Base-by-base conservation (phyloP, 805 yeast species). In the Candida peoriensis region DNA sequence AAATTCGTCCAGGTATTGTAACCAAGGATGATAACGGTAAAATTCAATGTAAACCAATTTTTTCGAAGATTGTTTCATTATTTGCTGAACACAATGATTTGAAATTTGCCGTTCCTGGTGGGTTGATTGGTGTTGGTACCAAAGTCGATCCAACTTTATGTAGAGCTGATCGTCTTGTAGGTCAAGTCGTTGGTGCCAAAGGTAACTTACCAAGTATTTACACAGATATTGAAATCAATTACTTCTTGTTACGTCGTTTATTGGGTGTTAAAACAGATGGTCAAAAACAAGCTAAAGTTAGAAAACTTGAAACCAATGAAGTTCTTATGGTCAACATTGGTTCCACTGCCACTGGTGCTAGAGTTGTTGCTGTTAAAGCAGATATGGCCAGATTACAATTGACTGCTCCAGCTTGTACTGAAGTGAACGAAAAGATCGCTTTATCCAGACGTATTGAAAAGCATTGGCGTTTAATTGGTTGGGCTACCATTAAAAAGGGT, bases 31-130 rank as follows among this genome's bases (percentile, higher is more conserved):
- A 86, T 54, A 77, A 74, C 45, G 77, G 77, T 43, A 85, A 83
- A 63, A 85, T 90, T 53, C 95, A 83, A 69, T 89, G 97, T 73
- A 84, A 82, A 62, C 97, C 97, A 30, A 90, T 93, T 57, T 86
- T 83, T 70, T 88, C 97, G 37, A 81, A 87, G 55, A 87, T 93
- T 57, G 93, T 87, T 34, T 84, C 97, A 11, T 71, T 93, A 50
- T 90, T 89, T 60, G 97, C 99, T 40, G 99, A 93, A 67, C 89
- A 93, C 66, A 94, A 93, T 57, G 96, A 89, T 62, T 77, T 93
- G 64, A 93, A 93, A 63, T 93, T 90, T 56, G 99, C 99, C 39
- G 98, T 93, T 54, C 99, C 99, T 30, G 99, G 99, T 80, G 99
- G 99, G 46, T 76, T 93, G 60, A 94, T 93, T 55, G 99, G 99